Evolutionary conservation across 495 filamentous ascomycete genomes (phyloP), one percentile per base, ranked within the genome.

Genomic region (Aspergillus sclerotiicarbonarius): DNA sequence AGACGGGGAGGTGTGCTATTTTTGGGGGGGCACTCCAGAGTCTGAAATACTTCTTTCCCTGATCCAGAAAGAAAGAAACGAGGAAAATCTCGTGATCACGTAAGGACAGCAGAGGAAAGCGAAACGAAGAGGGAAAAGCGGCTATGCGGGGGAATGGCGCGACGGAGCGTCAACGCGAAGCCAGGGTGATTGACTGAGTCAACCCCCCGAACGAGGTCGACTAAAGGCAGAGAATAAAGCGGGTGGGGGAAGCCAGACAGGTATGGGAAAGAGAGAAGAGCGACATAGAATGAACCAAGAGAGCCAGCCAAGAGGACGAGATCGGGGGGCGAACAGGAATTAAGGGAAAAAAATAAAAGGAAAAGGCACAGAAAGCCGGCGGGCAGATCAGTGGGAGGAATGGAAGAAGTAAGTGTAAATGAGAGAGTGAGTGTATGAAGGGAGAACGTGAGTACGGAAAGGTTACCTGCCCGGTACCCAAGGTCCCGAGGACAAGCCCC

Each of bases 131-230:
- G 55, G 56, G 31, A 64, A 67, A 57, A 66, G 62, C 64, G 69
- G 64, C 62, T 64, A 60, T 76, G 70, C 71, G 69, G 66, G 73
- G 73, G 69, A 71, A 68, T 52, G 56, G 67, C 74, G 74, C 72
- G 70, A 73, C 64, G 61, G 53, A 62, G 54, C 60, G 61, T 62
- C 62, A 67, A 73, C 72, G 74, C 71, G 71, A 66, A 63, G 57
- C 59, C 69, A 70, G 57, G 44, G 69, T 66, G 67, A 72, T 73
- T 60, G 61, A 68, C 67, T 60, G 60, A 62, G 58, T 64, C 66
- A 66, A 71, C 62, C 67, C 62, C 44, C 68, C 56, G 50, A 60
- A 39, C 53, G 63, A 67, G 68, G 63, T 60, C 60, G 71, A 64
- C 58, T 56, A 37, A 54, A 46, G 56, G 31, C 29, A 44, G 25